A percentile compares a stretch with the other conserved stretches of the same genome.
These are phyloP conservation scores for Yamadazyma aaseri DNA, from an alignment of 1,139 yeast genomes.

Conservation along the genomic window DNA sequence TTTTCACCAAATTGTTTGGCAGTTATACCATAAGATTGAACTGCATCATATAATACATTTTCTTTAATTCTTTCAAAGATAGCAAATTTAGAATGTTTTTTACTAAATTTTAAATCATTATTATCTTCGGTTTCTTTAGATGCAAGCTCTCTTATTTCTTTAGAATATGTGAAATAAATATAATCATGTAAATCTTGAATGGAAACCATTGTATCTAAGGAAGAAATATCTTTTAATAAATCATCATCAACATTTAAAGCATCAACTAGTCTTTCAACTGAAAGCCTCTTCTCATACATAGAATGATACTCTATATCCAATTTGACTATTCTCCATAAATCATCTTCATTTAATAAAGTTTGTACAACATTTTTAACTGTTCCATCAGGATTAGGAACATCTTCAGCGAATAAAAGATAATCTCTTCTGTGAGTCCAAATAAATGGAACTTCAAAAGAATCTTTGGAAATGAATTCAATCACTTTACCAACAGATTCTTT, in stretches of 20 bases:
- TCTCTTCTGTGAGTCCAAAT: constrained; percentile 96
- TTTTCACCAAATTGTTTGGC: constrained; percentile 85
- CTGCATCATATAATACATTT: constrained; percentile 66
- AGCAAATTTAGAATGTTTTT: constrained; percentile 71
- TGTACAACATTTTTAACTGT: constrained; percentile 41
- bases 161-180: constrained; percentile 75
- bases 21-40: constrained; percentile 72
- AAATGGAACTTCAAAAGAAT: constrained; percentile 89
- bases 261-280: constrained; percentile 57
- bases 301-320: constrained; percentile 90
- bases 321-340: constrained; percentile 86
- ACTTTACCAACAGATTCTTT: constrained; percentile 71
- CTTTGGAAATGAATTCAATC: constrained; percentile 74
- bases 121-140: constrained; percentile 14
- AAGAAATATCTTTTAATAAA: constrained; percentile 51
- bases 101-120: constrained; percentile 20
- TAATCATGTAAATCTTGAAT: constrained; percentile 88
- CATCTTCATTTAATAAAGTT: constrained; percentile 71
- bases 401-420: constrained; percentile 65
- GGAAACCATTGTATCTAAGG: constrained; percentile 70
- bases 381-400: constrained; percentile 48
- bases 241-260: constrained; percentile 59
- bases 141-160: constrained; percentile 55
- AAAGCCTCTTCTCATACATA: constrained; percentile 69
- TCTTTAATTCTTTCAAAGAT: constrained; percentile 73